Conservation (phyloP, 495 filamentous ascomycete species). For the Xylaria nigripes region DNA sequence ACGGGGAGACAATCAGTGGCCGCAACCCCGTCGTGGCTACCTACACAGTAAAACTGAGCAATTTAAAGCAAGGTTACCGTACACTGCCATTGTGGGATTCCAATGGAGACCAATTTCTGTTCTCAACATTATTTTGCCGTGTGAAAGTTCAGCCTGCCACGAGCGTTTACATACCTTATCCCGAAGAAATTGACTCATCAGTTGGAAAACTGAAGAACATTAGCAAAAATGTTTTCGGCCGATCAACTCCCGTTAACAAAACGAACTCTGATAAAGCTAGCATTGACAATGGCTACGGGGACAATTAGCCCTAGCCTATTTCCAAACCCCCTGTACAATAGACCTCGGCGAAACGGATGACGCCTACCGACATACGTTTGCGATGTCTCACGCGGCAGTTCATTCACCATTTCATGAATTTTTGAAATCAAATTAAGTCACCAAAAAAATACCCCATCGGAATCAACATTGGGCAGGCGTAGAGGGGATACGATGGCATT, state of each 20-base stretch:
- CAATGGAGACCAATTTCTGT: conserved; percentile 83
- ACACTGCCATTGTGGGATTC: conserved; percentile 88
- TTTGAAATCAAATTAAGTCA: conserved; percentile 7
- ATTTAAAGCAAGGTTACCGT: conserved; percentile 88
- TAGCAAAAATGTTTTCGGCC: conserved; percentile 40
- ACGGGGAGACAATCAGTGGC: conserved; percentile 49
- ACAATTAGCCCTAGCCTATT: conserved; percentile 12
- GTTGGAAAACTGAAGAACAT: conserved; percentile 42
- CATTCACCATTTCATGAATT: neutral
- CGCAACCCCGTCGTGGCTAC: conserved; percentile 64
- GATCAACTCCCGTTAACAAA: conserved; percentile 35
- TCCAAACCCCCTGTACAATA: conserved; percentile 13
- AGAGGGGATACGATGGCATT: conserved; percentile 1
- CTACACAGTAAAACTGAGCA: conserved; percentile 86
- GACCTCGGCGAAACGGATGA: conserved; percentile 3
- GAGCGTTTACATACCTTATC: conserved; percentile 42
- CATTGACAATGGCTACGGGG: conserved; percentile 21
- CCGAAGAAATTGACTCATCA: conserved; percentile 30
- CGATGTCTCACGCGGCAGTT: neutral
- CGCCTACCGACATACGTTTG: neutral
- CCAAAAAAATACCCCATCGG: conserved; percentile 7
- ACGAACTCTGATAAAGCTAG: conserved; percentile 38
- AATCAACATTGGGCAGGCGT: conserved; percentile 6
- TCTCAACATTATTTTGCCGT: conserved; percentile 88
- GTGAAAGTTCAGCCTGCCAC: conserved; percentile 59